Evolutionary conservation across 106 monocot genomes (phyloP).

Genomic region (Dioscorea alata): DNA sequence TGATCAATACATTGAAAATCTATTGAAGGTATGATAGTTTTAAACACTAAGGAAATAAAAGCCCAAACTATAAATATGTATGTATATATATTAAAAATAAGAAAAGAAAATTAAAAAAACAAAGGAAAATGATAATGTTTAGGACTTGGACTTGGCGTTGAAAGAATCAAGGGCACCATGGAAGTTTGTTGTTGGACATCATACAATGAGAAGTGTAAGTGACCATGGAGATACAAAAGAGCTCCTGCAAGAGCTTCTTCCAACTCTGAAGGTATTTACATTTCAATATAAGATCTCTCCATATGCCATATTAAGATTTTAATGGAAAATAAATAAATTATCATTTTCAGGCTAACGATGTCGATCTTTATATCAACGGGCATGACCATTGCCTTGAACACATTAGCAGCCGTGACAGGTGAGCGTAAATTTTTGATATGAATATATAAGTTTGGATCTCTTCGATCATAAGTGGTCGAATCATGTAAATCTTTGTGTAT

Average conservation of each 20-base stretch:
- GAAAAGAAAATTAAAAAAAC: too few species aligned
- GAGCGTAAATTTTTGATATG: not conserved
- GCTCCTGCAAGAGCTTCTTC: conserved; percentile 57
- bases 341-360: conserved; percentile 38
- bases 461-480: too few species aligned
- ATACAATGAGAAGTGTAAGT: conserved; percentile 71
- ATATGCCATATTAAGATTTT: too few species aligned
- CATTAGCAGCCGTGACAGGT: conserved; percentile 72
- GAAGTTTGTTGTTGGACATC: conserved; percentile 79
- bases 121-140: not conserved
- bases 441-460: too few species aligned
- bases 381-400: conserved; percentile 84
- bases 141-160: conserved; percentile 63
- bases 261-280: conserved; percentile 46
- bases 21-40: conserved; percentile 9
- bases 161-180: conserved; percentile 47
- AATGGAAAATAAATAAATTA: not conserved
- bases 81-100: too few species aligned
- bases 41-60: too few species aligned
- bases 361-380: conserved; percentile 74
- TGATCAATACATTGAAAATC: conserved; percentile 38
- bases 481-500: not conserved
- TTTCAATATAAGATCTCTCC: too few species aligned
- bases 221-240: conserved; percentile 67
- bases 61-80: too few species aligned